A percentile compares a stretch with the other conserved stretches of the same genome.
Conservation (phyloP, 2,329 filamentous ascomycete species). For the Aureobasidium sp. region DNA sequence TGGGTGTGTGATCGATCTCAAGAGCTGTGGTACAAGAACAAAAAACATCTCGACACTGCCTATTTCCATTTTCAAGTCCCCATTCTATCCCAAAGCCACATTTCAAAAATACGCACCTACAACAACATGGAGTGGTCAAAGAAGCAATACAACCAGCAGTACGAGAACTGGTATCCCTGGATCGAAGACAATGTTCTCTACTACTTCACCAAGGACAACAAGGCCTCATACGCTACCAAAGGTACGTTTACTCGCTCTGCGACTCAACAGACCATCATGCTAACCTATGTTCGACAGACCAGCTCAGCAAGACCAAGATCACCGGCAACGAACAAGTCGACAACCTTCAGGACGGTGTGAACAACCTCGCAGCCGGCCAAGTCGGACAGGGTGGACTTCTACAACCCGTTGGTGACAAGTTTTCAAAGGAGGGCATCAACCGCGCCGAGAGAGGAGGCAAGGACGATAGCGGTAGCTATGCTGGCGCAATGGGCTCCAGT, state of each 20-base stretch:
- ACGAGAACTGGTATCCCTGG: slow-evolving; percentile 70
- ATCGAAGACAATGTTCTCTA: slow-evolving; percentile 61
- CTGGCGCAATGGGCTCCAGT: slow-evolving; percentile 27
- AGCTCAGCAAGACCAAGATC: slow-evolving; percentile 59
- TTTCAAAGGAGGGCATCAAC: slow-evolving; percentile 59
- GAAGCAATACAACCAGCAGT: slow-evolving; percentile 61
- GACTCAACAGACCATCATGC: neutral
- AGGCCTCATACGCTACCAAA: slow-evolving; percentile 62
- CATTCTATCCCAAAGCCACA: neutral
- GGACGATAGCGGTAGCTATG: slow-evolving; percentile 50
- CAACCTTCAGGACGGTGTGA: slow-evolving; percentile 58
- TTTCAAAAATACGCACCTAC: neutral
- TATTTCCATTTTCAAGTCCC: slow-evolving; percentile 6
- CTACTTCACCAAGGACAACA: slow-evolving; percentile 71
- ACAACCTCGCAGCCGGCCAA: slow-evolving; percentile 55
- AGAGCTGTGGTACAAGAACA: slow-evolving; percentile 24
- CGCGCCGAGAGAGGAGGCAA: slow-evolving; percentile 56
- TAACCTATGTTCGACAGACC: slow-evolving; percentile 8
- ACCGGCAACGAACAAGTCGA: slow-evolving; percentile 60
- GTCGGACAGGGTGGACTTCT: slow-evolving; percentile 60
- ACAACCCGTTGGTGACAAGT: slow-evolving; percentile 54
- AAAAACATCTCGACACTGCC: slow-evolving; percentile 25
- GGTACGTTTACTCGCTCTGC: slow-evolving; percentile 38
- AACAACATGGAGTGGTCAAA: slow-evolving; percentile 47
- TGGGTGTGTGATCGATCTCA: neutral